Evolutionary conservation across 129 eudicot genomes (phyloP).

Genomic region (carrot (Daucus carota)): DNA sequence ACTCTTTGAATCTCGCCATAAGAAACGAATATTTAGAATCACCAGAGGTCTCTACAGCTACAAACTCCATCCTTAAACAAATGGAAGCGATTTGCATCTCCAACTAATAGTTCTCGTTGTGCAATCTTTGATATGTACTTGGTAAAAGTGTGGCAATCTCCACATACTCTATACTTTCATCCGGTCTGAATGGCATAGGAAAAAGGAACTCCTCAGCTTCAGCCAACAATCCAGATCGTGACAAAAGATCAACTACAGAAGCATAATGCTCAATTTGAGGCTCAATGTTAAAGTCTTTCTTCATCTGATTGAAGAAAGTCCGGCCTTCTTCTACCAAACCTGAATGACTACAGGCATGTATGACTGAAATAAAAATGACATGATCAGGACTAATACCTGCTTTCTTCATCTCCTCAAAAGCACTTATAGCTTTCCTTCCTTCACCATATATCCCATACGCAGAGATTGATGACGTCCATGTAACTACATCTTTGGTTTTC

Average conservation of each 20-base stretch:
- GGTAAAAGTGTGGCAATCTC: conserved; percentile 41
- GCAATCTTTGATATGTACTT: conserved; percentile 38
- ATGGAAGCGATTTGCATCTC: conserved; percentile 64
- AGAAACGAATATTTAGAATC: conserved; percentile 2
- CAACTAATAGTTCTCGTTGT: conserved; percentile 45
- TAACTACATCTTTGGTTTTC: conserved; percentile 48
- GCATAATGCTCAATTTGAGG: conserved; percentile 67
- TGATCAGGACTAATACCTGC: conserved; percentile 49
- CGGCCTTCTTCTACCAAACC: conserved; percentile 62
- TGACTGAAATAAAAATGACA: conserved; percentile 45
- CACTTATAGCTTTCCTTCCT: conserved; percentile 46
- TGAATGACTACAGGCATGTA: conserved; percentile 75
- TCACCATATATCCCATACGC: conserved; percentile 75
- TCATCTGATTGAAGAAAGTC: conserved; percentile 47
- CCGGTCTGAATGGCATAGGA: conserved; percentile 63
- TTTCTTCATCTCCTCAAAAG: conserved; percentile 57
- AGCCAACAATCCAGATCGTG: conserved; percentile 43
- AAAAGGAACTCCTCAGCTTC: conserved; percentile 61
- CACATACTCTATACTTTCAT: conserved; percentile 73
- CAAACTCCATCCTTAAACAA: conserved; percentile 51
- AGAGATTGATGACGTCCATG: conserved; percentile 59
- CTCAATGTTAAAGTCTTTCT: conserved; percentile 41
- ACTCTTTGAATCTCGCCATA: not conserved
- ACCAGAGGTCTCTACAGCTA: conserved; percentile 62
- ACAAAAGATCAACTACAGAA: conserved; percentile 60